Base-by-base conservation (phyloP, 257 asterid genomes). In the Orobanche coerulescens region DNA sequence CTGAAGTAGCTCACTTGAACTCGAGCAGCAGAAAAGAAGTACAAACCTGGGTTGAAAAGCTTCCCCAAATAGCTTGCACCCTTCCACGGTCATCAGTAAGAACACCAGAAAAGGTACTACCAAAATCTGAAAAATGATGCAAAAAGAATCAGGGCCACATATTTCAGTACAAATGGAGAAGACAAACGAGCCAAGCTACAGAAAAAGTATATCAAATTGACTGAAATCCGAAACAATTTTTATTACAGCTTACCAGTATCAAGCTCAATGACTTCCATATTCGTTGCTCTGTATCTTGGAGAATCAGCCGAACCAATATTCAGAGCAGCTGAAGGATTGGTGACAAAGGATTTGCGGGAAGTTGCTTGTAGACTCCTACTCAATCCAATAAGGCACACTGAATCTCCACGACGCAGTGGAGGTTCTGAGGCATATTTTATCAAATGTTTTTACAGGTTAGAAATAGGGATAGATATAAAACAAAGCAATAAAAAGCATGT, bases 41-140 rank as follows among this genome's bases (percentile, higher is more conserved):
- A 69, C 64, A 76, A 73, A 93, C 98, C 98, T 93, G 98, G 5
- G 98, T 86, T 48, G 98, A 92, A 73, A 92, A 92, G 84, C 98
- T 92, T 78, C 98, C 96, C 98, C 98, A 92, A 62, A 93, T 40
- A 44, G 99, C 99, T 71, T 73, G 82, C 71, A 93, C 99, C 78
- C 97, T 80, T 65, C 99, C 99, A 67, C 59, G 79, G 68, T 93
- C 96, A 80, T 93, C 96, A 3, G 99, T 82, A 51, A 93, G 90
- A 74, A 83, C 97, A 65, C 99, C 99, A 79, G 95, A 93, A 86
- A 93, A 89, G 30, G 94, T 67, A 72, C 94, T 82, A 16, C 99
- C 99, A 51, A 93, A 93, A 78, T 93, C 99, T 93, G 81, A 71
- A 72, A 76, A 46, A 64, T 2, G 50, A 52, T 49, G 65, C 48